Base-by-base conservation (phyloP, 768 basidiomycete genomes). In the Amanita pallidorosea region DNA sequence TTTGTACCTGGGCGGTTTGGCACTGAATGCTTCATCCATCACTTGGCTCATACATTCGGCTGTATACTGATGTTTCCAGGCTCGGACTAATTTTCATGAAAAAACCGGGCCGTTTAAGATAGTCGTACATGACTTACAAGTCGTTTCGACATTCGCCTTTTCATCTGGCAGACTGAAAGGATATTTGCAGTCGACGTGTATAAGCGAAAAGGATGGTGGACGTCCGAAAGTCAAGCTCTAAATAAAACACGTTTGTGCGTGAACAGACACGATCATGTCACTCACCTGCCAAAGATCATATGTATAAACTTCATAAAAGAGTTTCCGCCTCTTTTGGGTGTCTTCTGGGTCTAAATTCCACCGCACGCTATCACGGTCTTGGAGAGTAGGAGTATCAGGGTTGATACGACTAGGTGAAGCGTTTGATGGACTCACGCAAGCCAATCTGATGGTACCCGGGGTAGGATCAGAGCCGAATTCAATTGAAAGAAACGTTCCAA, bases 231-330 rank as follows among this genome's bases (percentile, higher is more conserved):
- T 85, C 53, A 86, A 63, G 58, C 81, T 83, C 83, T 86, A 56
- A 15, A 5, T n/a, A 23, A 41, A 51, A 5, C 20, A 7, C 17
- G 17, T 23, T 15, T 33, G 49, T 33, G 34, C 23, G 40, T 25
- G 42, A 27, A 6, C 49, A 53, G 44, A 56, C 33, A 23, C 4
- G 20, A 18, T 22, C 48, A 53, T n/a, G 34, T 48, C 41, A 82
- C 83, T 46, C 37, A 82, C 83, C 78, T 83, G 81, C 79, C 79
- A 82, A 2, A 79, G 79, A 58, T 84, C 82, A 55, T 83, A 83
- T 7, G 79, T 79, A 56, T 79, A 70, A 43, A 83, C 65, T 57
- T 85, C 83, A 66, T 81, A 83, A 55, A 83, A 74, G 12, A 85
- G 63, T 52, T 74, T 73, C 23, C 81, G 72, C 53, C 82, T 70